phyloP scores from a whole-genome alignment of 495 filamentous ascomycete species.

The Durotheca rogersii region DNA sequence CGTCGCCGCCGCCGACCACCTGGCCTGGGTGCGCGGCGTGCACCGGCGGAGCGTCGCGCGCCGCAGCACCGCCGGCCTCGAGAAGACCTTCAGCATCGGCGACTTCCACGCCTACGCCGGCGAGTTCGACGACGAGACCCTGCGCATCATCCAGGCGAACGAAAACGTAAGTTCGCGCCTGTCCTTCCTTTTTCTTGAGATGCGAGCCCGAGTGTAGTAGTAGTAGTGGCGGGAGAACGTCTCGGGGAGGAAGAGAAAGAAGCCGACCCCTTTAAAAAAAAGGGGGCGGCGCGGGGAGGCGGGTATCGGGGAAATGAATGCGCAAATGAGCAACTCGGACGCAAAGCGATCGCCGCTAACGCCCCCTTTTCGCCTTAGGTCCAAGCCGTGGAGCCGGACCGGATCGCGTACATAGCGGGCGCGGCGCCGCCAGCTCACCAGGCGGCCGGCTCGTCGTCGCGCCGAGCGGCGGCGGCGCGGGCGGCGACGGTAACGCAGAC shows the following conservation, averaged over 20 bases:
- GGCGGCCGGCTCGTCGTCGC: constrained; percentile 6
- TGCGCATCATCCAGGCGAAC: constrained; percentile 41
- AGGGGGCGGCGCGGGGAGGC: too few relatives aligned
- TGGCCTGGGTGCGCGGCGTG: constrained; percentile 26
- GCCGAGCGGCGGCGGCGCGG: not conserved
- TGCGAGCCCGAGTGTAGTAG: too few relatives aligned
- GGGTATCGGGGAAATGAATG: too few relatives aligned
- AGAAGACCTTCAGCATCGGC: constrained; percentile 39
- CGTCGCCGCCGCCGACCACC: constrained; percentile 13
- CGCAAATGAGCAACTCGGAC: too few relatives aligned
- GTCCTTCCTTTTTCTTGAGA: too few relatives aligned
- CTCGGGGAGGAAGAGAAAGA: too few relatives aligned
- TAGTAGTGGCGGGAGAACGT: too few relatives aligned
- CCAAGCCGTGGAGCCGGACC: constrained; percentile 15
- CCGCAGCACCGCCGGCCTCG: constrained; percentile 28
- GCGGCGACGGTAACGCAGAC: not conserved
- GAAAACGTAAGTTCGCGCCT: constrained; percentile 32
- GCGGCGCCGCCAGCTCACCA: constrained; percentile 1
- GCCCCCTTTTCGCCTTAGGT: constrained; percentile 2
- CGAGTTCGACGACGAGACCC: constrained; percentile 33
- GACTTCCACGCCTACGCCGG: constrained; percentile 45
- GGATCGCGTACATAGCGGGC: constrained; percentile 4
- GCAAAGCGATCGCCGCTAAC: too few relatives aligned
- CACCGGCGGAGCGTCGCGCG: constrained; percentile 10
- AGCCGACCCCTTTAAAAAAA: too few relatives aligned